These are phyloP conservation scores for Fragaria iinumae DNA, from an alignment of 306 rosid genomes.

Conservation along the genomic window DNA sequence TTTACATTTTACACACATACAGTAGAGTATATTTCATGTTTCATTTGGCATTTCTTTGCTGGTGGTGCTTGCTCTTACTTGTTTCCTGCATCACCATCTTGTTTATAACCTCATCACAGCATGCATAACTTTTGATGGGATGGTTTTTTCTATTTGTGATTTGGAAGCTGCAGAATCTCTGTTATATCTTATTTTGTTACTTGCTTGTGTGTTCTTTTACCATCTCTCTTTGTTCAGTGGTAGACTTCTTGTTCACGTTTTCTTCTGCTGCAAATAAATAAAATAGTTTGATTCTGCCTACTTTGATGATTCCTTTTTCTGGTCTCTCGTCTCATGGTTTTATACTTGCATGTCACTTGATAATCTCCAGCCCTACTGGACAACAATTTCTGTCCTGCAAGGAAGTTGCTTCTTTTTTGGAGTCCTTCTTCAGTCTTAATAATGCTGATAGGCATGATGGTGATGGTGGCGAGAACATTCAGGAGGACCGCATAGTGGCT, in stretches of 20 bases:
- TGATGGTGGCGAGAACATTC: conserved; percentile 37
- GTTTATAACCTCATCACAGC: background rate
- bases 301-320: background rate
- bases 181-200: background rate
- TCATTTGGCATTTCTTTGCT: no score
- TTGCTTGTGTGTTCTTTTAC: background rate
- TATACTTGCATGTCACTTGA: conserved; percentile 25
- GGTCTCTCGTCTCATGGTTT: background rate
- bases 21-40: no score
- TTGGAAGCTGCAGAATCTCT: no score
- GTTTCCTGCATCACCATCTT: background rate
- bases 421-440: conserved; percentile 37
- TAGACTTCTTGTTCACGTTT: background rate
- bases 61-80: no score
- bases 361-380: conserved; percentile 72
- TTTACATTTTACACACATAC: no score
- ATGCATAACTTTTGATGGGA: background rate
- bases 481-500: conserved; percentile 29
- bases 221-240: background rate
- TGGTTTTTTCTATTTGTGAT: no score
- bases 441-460: conserved; percentile 29
- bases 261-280: background rate
- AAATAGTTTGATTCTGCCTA: background rate
- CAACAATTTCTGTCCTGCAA: conserved; percentile 73
- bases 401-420: conserved; percentile 66